Evolutionary conservation across 495 filamentous ascomycete genomes (phyloP), one percentile per base, ranked within the genome.

Genomic region (Penicillium mononematosum): DNA sequence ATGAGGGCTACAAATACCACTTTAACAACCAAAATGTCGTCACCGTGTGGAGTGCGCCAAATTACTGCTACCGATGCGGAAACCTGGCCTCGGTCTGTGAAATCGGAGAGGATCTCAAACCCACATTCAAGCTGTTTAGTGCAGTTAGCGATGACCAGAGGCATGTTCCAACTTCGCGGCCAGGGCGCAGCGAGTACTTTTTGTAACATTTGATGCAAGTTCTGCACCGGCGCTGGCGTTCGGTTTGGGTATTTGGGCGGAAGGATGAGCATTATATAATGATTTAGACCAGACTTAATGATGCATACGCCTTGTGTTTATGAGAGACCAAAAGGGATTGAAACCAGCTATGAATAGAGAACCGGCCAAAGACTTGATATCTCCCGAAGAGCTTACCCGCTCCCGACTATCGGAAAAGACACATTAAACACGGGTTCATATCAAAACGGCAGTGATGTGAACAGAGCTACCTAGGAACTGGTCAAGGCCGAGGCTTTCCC

Each of bases 1-100:
- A 98, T 59, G 94, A 98, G 71, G 94, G 94, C 36, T 98, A 96
- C 80, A 98, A 98, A 77, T 98, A 91, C 70, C 94, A 98, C 70
- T 98, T 98, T 74, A 75, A 84, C 50, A 87, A 96, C 67, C 93
- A 96, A 67, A 94, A 95, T 24, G 94, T 98, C 50, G 94, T 97
- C n/a, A 98, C 94, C 0, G 94, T 98, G 31, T 98, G 94, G 94
- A 96, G 90, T 29, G 94, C 94, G 1, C 94, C 94, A 11, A 98
- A 98, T 73, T 98, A 98, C 81, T 98, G 94, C 75, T 98, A 98
- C 70, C 89, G 94, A 31, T 98, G 94, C 66, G 94, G 94, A 50
- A 98, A 98, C 64, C 86, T 98, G 36, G 94, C 94, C 11, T 95
- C 90, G 14, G 96, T 98, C 64, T 98, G 96, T 87, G 93, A 92